Percentiles rank a stretch among this genome's conserved stretches.
Evolutionary conservation across 345 rosid genomes (phyloP).

Genomic region (Bruguiera sexangula): DNA sequence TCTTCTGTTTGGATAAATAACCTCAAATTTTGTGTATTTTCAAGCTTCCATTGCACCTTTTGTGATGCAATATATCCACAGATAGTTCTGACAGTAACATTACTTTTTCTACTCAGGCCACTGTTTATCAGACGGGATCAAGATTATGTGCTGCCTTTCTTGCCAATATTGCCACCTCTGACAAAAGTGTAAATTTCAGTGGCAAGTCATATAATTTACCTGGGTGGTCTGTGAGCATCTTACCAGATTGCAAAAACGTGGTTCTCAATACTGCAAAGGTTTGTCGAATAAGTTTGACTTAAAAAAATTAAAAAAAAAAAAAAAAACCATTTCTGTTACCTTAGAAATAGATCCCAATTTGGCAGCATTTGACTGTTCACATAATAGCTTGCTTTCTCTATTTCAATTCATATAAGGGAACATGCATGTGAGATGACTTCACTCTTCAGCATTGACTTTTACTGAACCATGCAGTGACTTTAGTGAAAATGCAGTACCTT

Average conservation of each 20-base stretch:
- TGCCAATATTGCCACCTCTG: constrained; percentile 63
- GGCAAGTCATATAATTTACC: constrained; percentile 75
- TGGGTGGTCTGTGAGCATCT: constrained; percentile 97
- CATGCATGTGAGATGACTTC: no score
- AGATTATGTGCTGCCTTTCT: constrained; percentile 84
- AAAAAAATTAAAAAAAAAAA: neutral
- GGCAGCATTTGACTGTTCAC: no score
- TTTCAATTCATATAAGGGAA: no score
- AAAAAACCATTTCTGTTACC: neutral
- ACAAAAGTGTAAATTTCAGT: constrained; percentile 58
- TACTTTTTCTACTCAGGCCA: constrained; percentile 41
- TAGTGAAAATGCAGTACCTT: no score
- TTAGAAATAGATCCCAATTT: no score
- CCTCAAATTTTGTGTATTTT: no score
- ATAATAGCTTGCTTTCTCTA: no score
- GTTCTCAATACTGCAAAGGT: constrained; percentile 95
- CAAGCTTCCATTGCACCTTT: neutral
- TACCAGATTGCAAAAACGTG: constrained; percentile 90
- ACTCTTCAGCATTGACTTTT: no score
- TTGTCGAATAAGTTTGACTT: constrained; percentile 17
- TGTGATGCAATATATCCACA: neutral
- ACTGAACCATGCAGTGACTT: no score
- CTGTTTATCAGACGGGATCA: constrained; percentile 65
- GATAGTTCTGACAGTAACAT: no score
- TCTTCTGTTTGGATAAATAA: neutral